phyloP scores from a whole-genome alignment of 2,329 filamentous ascomycete genomes.

The Zymoseptoria tritici region DNA sequence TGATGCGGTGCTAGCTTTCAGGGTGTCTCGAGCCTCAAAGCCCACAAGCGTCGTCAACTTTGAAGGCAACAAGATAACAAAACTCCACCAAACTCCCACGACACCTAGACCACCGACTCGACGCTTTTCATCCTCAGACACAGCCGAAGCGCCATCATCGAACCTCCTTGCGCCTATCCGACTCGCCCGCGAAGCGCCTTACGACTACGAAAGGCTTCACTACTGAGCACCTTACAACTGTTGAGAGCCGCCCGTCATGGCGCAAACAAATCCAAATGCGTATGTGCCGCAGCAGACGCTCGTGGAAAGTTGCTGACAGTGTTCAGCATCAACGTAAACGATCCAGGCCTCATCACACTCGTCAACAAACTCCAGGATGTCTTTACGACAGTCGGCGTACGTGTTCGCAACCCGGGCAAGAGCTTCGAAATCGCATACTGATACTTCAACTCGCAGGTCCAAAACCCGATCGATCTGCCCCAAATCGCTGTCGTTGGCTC shows the following conservation, averaged over 20 bases:
- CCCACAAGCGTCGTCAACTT: background rate
- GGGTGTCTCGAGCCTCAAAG: background rate
- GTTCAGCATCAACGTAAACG: conserved; percentile 61
- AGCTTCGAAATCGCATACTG: conserved; percentile 5
- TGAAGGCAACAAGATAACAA: background rate
- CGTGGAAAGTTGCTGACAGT: conserved; percentile 4
- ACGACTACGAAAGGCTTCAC: background rate
- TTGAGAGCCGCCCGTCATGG: conserved; percentile 22
- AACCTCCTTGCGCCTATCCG: background rate
- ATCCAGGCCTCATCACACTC: conserved; percentile 64
- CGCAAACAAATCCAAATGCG: conserved; percentile 27
- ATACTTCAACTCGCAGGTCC: conserved; percentile 54
- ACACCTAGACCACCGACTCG: background rate
- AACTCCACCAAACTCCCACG: background rate
- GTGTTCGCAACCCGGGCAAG: conserved; percentile 29
- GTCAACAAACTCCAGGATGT: conserved; percentile 99
- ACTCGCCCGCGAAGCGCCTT: background rate
- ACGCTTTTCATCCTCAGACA: background rate
- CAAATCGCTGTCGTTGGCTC: conserved; percentile 98
- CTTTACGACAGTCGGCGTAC: conserved; percentile 86
- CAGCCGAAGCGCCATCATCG: background rate
- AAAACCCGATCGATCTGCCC: conserved; percentile 97
- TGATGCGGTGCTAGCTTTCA: background rate
- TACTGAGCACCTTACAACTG: background rate
- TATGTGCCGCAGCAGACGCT: conserved; percentile 11